Base-by-base conservation (phyloP, 345 rosid species). In the Rhizophora mangle region DNA sequence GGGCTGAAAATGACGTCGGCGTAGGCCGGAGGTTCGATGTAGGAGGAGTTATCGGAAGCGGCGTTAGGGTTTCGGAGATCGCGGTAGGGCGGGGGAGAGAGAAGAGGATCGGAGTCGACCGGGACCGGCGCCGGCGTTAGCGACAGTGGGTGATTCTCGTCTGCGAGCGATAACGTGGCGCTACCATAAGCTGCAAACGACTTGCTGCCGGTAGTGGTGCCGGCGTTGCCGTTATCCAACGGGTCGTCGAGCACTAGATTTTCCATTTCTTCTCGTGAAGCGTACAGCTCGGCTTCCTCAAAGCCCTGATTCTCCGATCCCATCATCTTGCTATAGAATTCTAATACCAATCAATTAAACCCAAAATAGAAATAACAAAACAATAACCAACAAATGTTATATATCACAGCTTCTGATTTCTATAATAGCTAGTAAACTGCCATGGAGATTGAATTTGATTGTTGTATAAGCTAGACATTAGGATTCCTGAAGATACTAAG, bases 21-120 rank as follows among this genome's bases (percentile, higher is more conserved):
- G 62, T 96, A 96, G 6, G 98, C 80, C n/a, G 97, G 96, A 30
- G 98, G 97, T 71, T 96, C 97, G 88, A 92, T 85, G 85, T 95
- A 87, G 47, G 92, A 82, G 5, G 71, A 13, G 68, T 31, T 59
- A 7, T 66, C 65, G 16, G 64, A 11, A 5, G 60, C 13, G 63
- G n/a, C 67, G 76, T 70, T 82, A 66, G 79, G 73, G 86, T 79
- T 84, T 60, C 72, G 73, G 37, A 63, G 62, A 68, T 58, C 29
- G 5, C 29, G 75, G 63, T 61, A 74, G 1, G 76, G 76, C 1
- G 87, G 73, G 31, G 88, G 86, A 34, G 89, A 66, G 64, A 83
- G 81, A 26, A 95, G 79, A 2, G 97, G 99, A 86, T 94, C 97
- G 18, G 87, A 88, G 53, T 88, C 89, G 7, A 91, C 86, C 6